phyloP scores from a whole-genome alignment of 2,329 filamentous ascomycete genomes.

The Penicillium sp. region DNA sequence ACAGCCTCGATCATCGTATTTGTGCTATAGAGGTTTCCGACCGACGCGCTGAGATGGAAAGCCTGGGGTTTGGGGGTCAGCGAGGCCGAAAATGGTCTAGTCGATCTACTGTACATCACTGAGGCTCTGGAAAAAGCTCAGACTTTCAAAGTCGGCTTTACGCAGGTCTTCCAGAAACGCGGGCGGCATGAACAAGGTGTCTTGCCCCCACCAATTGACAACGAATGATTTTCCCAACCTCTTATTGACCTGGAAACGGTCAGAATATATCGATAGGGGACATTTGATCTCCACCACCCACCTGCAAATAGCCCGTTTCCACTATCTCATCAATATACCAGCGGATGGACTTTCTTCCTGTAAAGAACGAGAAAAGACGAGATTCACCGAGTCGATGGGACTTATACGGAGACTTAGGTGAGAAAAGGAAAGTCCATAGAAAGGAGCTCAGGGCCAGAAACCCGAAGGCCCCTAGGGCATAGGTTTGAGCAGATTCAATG shows the following conservation, averaged over 20 bases:
- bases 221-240: background rate
- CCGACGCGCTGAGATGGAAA: background rate
- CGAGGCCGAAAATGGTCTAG: background rate
- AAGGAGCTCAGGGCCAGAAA: background rate
- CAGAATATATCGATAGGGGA: background rate
- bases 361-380: background rate
- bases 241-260: background rate
- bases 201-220: background rate
- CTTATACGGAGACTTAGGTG: background rate
- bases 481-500: background rate
- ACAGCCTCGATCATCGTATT: background rate
- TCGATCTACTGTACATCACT: background rate
- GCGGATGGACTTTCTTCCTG: background rate
- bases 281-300: background rate
- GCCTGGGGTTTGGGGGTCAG: background rate
- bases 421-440: background rate
- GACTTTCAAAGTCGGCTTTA: background rate
- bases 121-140: background rate
- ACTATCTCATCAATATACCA: background rate
- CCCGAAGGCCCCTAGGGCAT: background rate
- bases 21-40: background rate
- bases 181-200: background rate
- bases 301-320: background rate
- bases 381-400: background rate
- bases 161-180: background rate